Base-by-base conservation (phyloP, 495 filamentous ascomycete species). In the Immersiella caudata region DNA sequence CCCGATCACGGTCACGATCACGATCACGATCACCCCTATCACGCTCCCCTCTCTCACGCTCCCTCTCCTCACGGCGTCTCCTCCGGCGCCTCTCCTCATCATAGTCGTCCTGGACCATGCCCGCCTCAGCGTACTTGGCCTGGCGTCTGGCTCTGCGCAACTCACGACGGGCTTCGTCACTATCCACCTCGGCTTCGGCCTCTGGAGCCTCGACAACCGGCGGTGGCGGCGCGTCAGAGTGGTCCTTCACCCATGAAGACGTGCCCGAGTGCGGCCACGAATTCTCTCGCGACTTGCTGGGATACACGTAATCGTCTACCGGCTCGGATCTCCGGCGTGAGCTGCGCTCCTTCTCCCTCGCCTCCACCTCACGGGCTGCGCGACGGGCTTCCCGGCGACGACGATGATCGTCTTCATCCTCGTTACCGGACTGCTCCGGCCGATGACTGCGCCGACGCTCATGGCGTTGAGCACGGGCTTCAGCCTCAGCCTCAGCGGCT, bases 191-290 rank as follows among this genome's bases (percentile, higher is more conserved):
- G 18, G 62, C 58, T 0, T 55, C 64, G 9, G 54, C 75, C 7
- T 74, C 78, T 12, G 71, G 66, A 2, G 72, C 71, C 49, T 74
- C 72, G 12, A 73, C 72, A 6, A 77, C 78, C 1, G 83, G 83
- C 22, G 84, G 84, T 5, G 83, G 84, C 2, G 84, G 84, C 6
- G 83, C 82, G 62, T 87, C 85, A 1, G 83, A 83, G 69, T 86
- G 83, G n/a, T 87, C 85, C 73, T 85, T 85, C 12, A 86, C 85
- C 85, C 85, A 87, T 4, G 84, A 86, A 50, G 82, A 81, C 11
- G 85, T 87, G 16, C 84, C 84, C 40, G 82, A 84, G 66, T 85
- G 83, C 6, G 84, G 83, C 85, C 84, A 86, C 62, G 78, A 65
- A 63, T 75, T 78, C 22, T 80, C 74, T 25, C 80, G 76, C 11